phyloP scores from a whole-genome alignment of 2,329 filamentous ascomycete species.

The Rhynchosporium secalis region DNA sequence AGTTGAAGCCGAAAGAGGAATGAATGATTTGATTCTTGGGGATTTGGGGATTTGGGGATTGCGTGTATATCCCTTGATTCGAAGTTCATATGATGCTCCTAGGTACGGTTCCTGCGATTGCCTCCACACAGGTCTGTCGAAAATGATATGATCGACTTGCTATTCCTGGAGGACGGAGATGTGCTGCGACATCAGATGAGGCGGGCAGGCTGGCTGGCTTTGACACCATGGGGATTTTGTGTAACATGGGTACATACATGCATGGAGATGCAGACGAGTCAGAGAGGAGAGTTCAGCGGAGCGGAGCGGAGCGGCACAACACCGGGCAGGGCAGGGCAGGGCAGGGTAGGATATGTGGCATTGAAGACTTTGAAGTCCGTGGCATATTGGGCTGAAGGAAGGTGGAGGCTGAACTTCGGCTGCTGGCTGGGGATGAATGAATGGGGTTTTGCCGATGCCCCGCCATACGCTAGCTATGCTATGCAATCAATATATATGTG shows the following conservation, averaged over 20 bases:
- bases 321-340: background rate
- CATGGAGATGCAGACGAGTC: background rate
- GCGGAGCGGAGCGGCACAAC: background rate
- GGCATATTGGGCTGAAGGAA: no score
- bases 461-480: no score
- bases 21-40: background rate
- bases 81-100: background rate
- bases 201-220: no score
- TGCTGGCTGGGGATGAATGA: no score
- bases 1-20: background rate
- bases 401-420: no score
- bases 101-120: no score
- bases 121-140: background rate
- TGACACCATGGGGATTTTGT: no score
- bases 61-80: background rate
- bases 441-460: no score
- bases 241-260: background rate
- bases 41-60: background rate
- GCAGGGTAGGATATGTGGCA: background rate
- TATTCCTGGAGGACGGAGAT: background rate
- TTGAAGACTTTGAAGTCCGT: no score
- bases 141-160: background rate
- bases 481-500: no score
- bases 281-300: background rate
- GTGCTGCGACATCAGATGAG: constrained; percentile 10